Evolutionary conservation across 768 basidiomycete genomes (phyloP), one percentile per base, ranked within the genome.

Genomic region (Boletus barrowsii): DNA sequence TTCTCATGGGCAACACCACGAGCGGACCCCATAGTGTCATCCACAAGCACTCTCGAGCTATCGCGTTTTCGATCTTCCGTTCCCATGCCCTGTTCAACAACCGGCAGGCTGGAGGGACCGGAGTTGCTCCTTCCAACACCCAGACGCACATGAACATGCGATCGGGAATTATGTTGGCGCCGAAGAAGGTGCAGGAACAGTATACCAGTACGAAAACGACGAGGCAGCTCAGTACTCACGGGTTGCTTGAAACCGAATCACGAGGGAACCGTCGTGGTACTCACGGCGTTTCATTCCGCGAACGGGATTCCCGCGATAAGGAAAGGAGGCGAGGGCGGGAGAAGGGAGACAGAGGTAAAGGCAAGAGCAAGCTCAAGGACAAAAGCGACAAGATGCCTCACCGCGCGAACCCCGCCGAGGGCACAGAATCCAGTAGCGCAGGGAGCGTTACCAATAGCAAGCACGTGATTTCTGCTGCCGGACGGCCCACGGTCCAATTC

Each of bases 1-100:
- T 73, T 55, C 68, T 72, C n/a, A 68, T 67, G 32, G 71, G 65
- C 5, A 76, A 75, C 35, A 71, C 68, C 7, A 71, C 69, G 32
- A 77, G 76, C 33, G 86, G 87, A 1, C 88, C 89, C 0, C 73
- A 76, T 22, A 77, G 82, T 33, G 83, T 87, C 50, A 82, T 93
- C 32, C 91, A 93, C 70, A 89, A 88, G 60, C 90, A 93, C 65
- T 89, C 90, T 1, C 83, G 87, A 51, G 86, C 87, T 4, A 72
- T 81, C 30, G 90, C 88, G 1, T 91, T 90, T 69, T 90, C 90
- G 0, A 81, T 93, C 45, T 85, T 86, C 68, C 82, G 90, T 43
- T 80, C 82, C 51, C 83, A 86, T 50, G 46, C 47, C 20, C 40
- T 65, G n/a, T 64, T 63, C 42, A 52, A 62, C n/a, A 42, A 53